Conservation (phyloP, 805 yeast genomes). For the Ogataea kodamae region DNA sequence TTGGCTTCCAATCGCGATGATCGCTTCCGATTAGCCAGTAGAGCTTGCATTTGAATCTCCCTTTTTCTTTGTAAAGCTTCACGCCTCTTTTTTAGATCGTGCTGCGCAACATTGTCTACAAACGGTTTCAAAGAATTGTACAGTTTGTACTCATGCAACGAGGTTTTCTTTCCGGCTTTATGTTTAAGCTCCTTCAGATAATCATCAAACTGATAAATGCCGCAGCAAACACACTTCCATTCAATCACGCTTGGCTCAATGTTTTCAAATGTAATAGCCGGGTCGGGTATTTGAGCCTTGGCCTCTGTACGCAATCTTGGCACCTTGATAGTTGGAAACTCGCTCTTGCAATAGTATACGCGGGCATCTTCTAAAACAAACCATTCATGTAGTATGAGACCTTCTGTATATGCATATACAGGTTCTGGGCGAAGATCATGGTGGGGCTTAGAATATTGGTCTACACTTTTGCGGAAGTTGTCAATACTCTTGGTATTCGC, state of each 20-base stretch:
- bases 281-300: constrained; percentile 21
- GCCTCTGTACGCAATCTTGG: constrained; percentile 35
- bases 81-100: constrained; percentile 53
- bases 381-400: constrained; percentile 25
- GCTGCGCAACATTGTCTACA: constrained; percentile 35
- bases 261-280: constrained; percentile 13
- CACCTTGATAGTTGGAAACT: constrained; percentile 32
- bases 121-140: constrained; percentile 30
- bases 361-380: constrained; percentile 49
- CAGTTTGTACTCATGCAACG: constrained; percentile 28
- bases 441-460: constrained; percentile 29
- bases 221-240: constrained; percentile 41
- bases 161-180: constrained; percentile 31
- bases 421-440: constrained; percentile 25
- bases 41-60: constrained; percentile 58
- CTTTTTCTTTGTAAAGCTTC: constrained; percentile 53
- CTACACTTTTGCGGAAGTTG: constrained; percentile 49
- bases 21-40: constrained; percentile 67
- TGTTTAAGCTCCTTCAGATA: constrained; percentile 31
- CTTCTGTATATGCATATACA: constrained; percentile 17
- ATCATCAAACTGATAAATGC: constrained; percentile 41
- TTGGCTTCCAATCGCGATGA: constrained; percentile 72
- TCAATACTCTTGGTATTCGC: constrained; percentile 41
- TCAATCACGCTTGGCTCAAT: constrained; percentile 36
- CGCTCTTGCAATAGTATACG: constrained; percentile 40